A percentile compares a stretch with the other conserved stretches of the same genome.
Evolutionary conservation across 2,329 filamentous ascomycete genomes (phyloP).

Genomic region (Colletotrichum tabaci): DNA sequence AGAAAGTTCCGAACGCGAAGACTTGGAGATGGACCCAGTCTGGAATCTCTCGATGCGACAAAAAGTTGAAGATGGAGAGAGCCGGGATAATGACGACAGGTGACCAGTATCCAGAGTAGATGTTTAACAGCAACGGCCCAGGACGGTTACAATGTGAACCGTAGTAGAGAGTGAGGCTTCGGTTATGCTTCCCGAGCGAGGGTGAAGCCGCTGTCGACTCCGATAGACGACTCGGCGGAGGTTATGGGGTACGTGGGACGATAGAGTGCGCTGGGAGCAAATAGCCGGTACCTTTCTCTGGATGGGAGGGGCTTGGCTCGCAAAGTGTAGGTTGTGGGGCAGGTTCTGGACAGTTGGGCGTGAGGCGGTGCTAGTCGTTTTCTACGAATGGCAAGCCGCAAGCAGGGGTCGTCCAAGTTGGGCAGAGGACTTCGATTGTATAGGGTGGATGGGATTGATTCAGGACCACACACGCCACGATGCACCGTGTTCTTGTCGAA

Average conservation of each 20-base stretch:
- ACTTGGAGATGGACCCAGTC: conserved; percentile 18
- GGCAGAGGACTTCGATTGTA: conserved; percentile 13
- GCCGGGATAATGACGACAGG: conserved; percentile 23
- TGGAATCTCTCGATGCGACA: conserved; percentile 30
- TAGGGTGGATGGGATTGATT: conserved; percentile 25
- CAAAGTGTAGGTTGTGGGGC: conserved; percentile 10
- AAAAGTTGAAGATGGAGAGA: background rate
- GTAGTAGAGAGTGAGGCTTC: conserved; percentile 23
- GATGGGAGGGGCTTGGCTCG: background rate
- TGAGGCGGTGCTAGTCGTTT: conserved; percentile 36
- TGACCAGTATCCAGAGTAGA: conserved; percentile 4
- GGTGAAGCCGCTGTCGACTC: conserved; percentile 24
- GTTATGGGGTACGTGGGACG: conserved; percentile 32
- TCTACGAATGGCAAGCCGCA: conserved; percentile 40
- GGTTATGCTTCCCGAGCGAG: conserved; percentile 32
- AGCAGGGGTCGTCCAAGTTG: conserved; percentile 35
- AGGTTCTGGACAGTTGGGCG: conserved; percentile 31
- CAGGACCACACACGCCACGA: conserved; percentile 26
- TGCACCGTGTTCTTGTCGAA: conserved; percentile 25
- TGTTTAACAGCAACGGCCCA: conserved; percentile 11
- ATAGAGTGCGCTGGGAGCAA: conserved; percentile 3
- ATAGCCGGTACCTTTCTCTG: conserved; percentile 26
- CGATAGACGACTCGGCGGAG: background rate
- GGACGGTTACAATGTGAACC: conserved; percentile 15
- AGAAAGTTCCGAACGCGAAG: background rate